Percentiles rank a stretch among this genome's conserved stretches.
Conservation (phyloP, 257 asterid genomes). For the Scutellaria barbata region DNA sequence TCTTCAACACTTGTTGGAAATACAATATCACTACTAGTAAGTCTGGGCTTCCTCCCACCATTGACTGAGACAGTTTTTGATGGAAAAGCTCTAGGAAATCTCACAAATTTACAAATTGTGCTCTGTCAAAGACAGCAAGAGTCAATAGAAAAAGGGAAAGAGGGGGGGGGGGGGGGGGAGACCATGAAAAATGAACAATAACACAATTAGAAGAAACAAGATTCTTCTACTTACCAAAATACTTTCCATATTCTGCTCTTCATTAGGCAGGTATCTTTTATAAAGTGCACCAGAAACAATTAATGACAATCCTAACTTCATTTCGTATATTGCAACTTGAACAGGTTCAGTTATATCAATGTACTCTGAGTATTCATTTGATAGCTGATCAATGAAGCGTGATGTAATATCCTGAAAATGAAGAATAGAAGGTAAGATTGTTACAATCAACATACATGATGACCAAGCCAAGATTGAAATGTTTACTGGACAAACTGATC, state of each 20-base stretch:
- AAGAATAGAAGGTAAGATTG: slow-evolving; percentile 26
- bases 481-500: slow-evolving; percentile 11
- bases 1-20: slow-evolving; percentile 54
- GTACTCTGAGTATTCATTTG: slow-evolving; percentile 68
- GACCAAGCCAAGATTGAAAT: slow-evolving; percentile 8
- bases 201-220: slow-evolving; percentile 13
- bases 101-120: slow-evolving; percentile 60
- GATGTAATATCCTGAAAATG: slow-evolving; percentile 63
- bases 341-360: slow-evolving; percentile 78
- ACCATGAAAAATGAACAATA: slow-evolving; percentile 1
- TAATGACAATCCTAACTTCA: slow-evolving; percentile 84
- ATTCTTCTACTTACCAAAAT: slow-evolving; percentile 52
- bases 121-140: slow-evolving; percentile 42
- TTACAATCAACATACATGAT: slow-evolving; percentile 21
- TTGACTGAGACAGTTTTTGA: slow-evolving; percentile 47
- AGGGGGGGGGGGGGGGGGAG: neutral
- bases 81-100: slow-evolving; percentile 74
- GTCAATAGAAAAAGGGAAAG: slow-evolving; percentile 28
- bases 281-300: slow-evolving; percentile 52
- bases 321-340: slow-evolving; percentile 80
- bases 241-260: slow-evolving; percentile 49
- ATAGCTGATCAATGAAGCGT: slow-evolving; percentile 62
- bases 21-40: slow-evolving; percentile 48
- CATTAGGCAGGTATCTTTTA: slow-evolving; percentile 42
- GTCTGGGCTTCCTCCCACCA: slow-evolving; percentile 38